These are phyloP conservation scores for Xylaria sp. DNA, from an alignment of 2,329 filamentous ascomycete species.

Conservation along the genomic window DNA sequence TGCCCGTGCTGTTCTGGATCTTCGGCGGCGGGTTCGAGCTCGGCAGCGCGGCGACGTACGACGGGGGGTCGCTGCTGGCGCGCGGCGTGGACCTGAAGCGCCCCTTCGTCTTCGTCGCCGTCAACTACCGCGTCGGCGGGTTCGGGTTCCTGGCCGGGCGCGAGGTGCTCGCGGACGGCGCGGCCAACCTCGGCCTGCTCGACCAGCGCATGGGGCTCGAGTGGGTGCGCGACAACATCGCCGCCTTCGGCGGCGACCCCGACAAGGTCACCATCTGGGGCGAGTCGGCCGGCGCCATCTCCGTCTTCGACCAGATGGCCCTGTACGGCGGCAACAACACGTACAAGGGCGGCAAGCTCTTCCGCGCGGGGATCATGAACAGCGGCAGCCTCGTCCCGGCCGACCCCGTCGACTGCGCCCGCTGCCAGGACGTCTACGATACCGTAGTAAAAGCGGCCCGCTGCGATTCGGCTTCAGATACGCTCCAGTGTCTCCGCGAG, in stretches of 20 bases:
- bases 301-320: slow-evolving; percentile 75
- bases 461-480: slow-evolving; percentile 60
- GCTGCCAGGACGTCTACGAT: slow-evolving; percentile 68
- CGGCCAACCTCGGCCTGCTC: slow-evolving; percentile 70
- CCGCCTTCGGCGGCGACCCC: slow-evolving; percentile 76
- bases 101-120: slow-evolving; percentile 73
- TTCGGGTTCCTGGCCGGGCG: slow-evolving; percentile 75
- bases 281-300: slow-evolving; percentile 72
- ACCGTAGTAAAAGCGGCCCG: slow-evolving; percentile 62
- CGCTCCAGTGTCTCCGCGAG: slow-evolving; percentile 66
- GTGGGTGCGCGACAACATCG: slow-evolving; percentile 80
- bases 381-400: slow-evolving; percentile 67
- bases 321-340: slow-evolving; percentile 72
- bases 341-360: slow-evolving; percentile 75
- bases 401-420: slow-evolving; percentile 64
- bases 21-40: slow-evolving; percentile 68
- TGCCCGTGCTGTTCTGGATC: slow-evolving; percentile 73
- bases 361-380: slow-evolving; percentile 79
- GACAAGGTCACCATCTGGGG: slow-evolving; percentile 81
- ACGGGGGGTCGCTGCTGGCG: slow-evolving; percentile 50
- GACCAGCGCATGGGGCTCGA: slow-evolving; percentile 74
- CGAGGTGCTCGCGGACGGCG: slow-evolving; percentile 68
- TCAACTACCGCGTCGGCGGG: slow-evolving; percentile 76
- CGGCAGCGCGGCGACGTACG: slow-evolving; percentile 51
- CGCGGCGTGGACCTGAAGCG: slow-evolving; percentile 53